A percentile compares a stretch with the other conserved stretches of the same genome.
Evolutionary conservation across 495 filamentous ascomycete species (phyloP).

Genomic region (Neurospora cerealis): DNA sequence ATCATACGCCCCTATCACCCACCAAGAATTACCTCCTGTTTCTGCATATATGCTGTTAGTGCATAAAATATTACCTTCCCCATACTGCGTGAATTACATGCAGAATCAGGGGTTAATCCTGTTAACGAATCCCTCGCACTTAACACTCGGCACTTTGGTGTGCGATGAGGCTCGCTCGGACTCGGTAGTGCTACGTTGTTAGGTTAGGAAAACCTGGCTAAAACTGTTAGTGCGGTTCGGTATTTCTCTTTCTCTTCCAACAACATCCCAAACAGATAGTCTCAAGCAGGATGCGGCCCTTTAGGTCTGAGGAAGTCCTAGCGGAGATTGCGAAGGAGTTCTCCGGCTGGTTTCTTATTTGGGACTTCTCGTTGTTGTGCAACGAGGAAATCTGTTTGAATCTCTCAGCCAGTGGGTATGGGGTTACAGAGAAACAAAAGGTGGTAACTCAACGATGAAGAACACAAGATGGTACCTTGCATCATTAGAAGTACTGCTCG

Average conservation of each 20-base stretch:
- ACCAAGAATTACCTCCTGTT: neutral
- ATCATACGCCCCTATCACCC: neutral
- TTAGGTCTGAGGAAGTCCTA: neutral
- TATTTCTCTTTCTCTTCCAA: neutral
- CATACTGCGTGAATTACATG: neutral
- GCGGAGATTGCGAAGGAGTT: neutral
- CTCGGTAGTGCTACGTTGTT: neutral
- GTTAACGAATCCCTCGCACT: neutral
- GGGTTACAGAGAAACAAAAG: neutral
- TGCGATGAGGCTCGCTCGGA: neutral
- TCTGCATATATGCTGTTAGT: neutral
- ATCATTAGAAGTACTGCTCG: neutral
- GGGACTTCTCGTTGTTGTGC: neutral
- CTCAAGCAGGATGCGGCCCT: neutral
- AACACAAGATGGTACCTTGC: neutral
- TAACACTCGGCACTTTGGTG: neutral
- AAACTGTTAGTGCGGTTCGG: neutral
- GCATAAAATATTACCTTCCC: neutral
- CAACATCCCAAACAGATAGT: neutral
- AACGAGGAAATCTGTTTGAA: neutral
- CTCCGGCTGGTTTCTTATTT: neutral
- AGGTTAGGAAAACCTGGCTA: neutral
- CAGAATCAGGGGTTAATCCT: neutral
- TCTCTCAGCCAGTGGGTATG: neutral
- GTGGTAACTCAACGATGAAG: neutral